Percentiles rank a stretch among this genome's conserved stretches.
Evolutionary conservation across 768 basidiomycete species (phyloP).

Genomic region (Kwoniella mangroviensis): DNA sequence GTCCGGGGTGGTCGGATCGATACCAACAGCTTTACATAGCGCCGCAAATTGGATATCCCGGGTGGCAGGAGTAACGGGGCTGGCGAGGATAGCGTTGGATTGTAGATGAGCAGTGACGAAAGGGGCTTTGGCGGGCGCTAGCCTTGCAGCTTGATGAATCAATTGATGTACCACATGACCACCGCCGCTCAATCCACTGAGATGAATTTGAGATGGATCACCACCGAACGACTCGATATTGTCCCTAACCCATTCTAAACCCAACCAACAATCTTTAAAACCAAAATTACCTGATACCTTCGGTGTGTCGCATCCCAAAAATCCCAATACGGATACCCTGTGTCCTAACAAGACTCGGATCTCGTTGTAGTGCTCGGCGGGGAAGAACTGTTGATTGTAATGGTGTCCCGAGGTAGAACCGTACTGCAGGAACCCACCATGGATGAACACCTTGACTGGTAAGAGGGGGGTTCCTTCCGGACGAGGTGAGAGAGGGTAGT

Average conservation of each 20-base stretch:
- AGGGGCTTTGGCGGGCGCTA: slow-evolving; percentile 66
- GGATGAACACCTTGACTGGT: slow-evolving; percentile 76
- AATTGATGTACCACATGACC: slow-evolving; percentile 74
- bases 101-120: slow-evolving; percentile 71
- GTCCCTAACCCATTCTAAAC: slow-evolving; percentile 71
- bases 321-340: slow-evolving; percentile 76
- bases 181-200: slow-evolving; percentile 77
- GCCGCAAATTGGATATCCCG: slow-evolving; percentile 69
- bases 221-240: slow-evolving; percentile 75
- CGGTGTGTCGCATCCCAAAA: slow-evolving; percentile 70
- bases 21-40: slow-evolving; percentile 64
- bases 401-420: slow-evolving; percentile 71
- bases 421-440: slow-evolving; percentile 80
- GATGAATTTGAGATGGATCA: slow-evolving; percentile 65
- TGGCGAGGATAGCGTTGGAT: slow-evolving; percentile 73
- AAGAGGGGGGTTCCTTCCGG: slow-evolving; percentile 54
- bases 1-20: slow-evolving; percentile 65
- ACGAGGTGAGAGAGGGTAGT: slow-evolving; percentile 40
- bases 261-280: slow-evolving; percentile 83
- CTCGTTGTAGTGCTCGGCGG: slow-evolving; percentile 66
- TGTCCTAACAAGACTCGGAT: slow-evolving; percentile 80
- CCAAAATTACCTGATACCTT: slow-evolving; percentile 74
- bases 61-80: slow-evolving; percentile 68
- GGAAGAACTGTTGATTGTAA: slow-evolving; percentile 70
- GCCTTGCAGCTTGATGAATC: slow-evolving; percentile 70